Base-by-base conservation (phyloP, 768 basidiomycete species). In the Dioszegia aurantiaca region DNA sequence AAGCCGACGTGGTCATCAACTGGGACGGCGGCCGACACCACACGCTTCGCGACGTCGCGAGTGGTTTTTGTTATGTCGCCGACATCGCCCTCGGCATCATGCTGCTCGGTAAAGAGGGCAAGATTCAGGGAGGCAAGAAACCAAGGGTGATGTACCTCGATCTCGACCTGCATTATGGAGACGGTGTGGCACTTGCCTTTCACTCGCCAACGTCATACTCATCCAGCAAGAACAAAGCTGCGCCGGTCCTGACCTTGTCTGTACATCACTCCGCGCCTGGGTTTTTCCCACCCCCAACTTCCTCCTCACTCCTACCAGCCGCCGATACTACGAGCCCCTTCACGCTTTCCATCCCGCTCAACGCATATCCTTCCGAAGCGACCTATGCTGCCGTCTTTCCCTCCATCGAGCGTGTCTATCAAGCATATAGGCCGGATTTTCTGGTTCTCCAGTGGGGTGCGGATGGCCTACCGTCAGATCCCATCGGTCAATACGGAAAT, bases 21-120 rank as follows among this genome's bases (percentile, higher is more conserved):
- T 95, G 93, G 92, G 92, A 93, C 65, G 93, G 93, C 16, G 93
- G 93, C 12, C 86, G 91, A 67, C 93, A 94, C 67, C 93, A 95
- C 67, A 88, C 89, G 0, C 83, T 85, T 49, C 87, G 89, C 71
- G 81, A 83, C 0, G 80, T 79, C 41, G 91, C 91, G 0, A 84
- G 88, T 3, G 93, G 93, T 0, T 98, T 89, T 77, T 98, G 93
- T 79, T 98, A 95, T 71, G 87, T 97, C 21, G 88, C 90, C 1
- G 93, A 97, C 71, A 85, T 87, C 55, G 83, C 91, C 10, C 82
- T 97, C 1, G 87, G 87, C 0, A 85, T 95, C 58, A 82, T 93
- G 56, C 79, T 82, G 3, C 81, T 95, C 41, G 19, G 57, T 11
- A 66, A 60, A 41, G 58, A 67, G 48, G 65, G 60, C 1, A 30